Conservation (phyloP, 2,329 filamentous ascomycete species). For the Albophoma yamanashiensis region DNA sequence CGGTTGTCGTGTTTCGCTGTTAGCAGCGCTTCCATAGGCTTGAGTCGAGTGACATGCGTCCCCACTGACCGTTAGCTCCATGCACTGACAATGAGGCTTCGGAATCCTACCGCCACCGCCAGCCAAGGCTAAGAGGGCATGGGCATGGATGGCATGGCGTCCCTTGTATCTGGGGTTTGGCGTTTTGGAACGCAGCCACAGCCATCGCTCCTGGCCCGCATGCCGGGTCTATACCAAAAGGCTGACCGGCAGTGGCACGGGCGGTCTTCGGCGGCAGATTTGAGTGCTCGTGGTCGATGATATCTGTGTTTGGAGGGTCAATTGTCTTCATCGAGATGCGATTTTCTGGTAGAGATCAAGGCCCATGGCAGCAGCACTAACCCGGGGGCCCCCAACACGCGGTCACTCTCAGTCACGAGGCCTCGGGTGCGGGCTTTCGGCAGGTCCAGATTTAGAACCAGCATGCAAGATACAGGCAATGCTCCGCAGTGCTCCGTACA, state of each 20-base stretch:
- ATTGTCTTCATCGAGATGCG: not conserved
- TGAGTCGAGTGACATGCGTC: not conserved
- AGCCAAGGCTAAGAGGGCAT: conserved; percentile 4
- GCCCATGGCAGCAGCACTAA: not conserved
- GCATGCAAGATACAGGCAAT: not conserved
- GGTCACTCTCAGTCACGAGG: not conserved
- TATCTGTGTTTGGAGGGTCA: not conserved
- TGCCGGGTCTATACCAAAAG: not conserved
- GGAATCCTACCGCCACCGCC: conserved; percentile 7
- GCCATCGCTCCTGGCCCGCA: not conserved
- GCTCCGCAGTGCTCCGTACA: not conserved
- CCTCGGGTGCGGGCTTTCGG: not conserved
- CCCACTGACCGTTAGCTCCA: conserved; percentile 9
- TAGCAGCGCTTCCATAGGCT: not conserved
- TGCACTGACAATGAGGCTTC: conserved; percentile 7
- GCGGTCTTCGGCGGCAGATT: not conserved
- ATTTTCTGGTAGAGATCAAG: not conserved
- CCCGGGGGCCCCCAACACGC: not conserved
- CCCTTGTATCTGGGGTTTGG: conserved; percentile 4
- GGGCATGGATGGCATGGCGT: not conserved
- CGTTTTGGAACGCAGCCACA: not conserved
- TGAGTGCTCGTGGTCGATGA: not conserved
- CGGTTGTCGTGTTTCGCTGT: not conserved
- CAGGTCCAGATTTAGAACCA: not conserved
- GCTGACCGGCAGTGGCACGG: not conserved